Conservation (phyloP, 129 eudicot species). For the Chrysanthemum seticuspe region DNA sequence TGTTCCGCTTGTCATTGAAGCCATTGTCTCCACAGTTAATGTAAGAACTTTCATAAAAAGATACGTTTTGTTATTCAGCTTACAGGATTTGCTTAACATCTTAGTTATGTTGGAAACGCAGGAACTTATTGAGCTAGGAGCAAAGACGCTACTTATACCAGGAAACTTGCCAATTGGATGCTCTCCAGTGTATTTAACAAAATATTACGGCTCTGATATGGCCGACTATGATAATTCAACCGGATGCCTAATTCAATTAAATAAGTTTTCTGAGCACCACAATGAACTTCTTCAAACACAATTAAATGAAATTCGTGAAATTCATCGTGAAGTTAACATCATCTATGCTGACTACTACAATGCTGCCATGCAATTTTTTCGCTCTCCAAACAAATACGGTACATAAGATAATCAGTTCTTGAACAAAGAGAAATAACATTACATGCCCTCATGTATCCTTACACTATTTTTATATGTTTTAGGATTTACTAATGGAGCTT, state of each 20-base stretch:
- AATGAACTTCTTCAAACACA: constrained; percentile 21
- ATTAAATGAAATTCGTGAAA: constrained; percentile 4
- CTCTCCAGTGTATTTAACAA: constrained; percentile 25
- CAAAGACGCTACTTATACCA: constrained; percentile 26
- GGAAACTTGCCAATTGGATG: constrained; percentile 42
- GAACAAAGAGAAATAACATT: not conserved
- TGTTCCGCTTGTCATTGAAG: constrained; percentile 28
- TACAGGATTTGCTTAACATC: not conserved
- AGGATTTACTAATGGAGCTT: constrained; percentile 33
- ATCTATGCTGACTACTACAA: constrained; percentile 36
- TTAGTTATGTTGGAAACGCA: not conserved
- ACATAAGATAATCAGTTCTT: not conserved
- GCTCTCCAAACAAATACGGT: constrained; percentile 28
- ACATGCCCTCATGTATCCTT: not conserved
- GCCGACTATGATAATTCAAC: constrained; percentile 27
- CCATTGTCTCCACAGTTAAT: constrained; percentile 12
- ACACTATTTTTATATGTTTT: not conserved
- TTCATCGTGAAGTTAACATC: constrained; percentile 19
- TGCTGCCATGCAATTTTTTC: constrained; percentile 32
- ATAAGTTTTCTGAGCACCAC: constrained; percentile 23
- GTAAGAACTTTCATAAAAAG: constrained; percentile 19
- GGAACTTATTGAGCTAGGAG: constrained; percentile 36
- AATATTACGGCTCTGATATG: constrained; percentile 12
- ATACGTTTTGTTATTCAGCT: not conserved
- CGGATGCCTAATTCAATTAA: constrained; percentile 21